Evolutionary conservation across 2,329 filamentous ascomycete genomes (phyloP).

Genomic region (Grosmannia clavigera): DNA sequence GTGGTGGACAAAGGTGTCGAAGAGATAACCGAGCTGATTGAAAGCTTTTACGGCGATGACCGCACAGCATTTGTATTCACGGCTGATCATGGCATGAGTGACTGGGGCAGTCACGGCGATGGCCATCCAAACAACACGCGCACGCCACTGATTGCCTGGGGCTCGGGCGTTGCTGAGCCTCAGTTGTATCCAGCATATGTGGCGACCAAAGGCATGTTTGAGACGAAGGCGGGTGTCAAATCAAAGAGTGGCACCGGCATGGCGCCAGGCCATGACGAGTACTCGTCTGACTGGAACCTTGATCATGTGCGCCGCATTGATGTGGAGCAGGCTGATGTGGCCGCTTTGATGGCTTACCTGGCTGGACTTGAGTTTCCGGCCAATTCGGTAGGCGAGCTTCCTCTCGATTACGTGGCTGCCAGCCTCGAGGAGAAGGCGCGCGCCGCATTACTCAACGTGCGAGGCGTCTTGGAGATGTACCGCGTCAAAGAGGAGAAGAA

Average conservation of each 20-base stretch:
- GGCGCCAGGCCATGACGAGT: constrained; percentile 78
- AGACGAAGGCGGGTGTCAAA: neutral
- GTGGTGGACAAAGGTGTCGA: constrained; percentile 83
- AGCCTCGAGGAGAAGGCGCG: constrained; percentile 65
- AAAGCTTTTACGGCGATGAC: constrained; percentile 72
- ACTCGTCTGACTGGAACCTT: constrained; percentile 80
- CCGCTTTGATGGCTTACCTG: constrained; percentile 89
- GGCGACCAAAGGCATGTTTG: neutral
- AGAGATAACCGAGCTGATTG: constrained; percentile 68
- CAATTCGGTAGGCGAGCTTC: constrained; percentile 90
- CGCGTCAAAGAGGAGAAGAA: constrained; percentile 84
- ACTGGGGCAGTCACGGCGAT: constrained; percentile 98
- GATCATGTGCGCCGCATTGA: constrained; percentile 75
- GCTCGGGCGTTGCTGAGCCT: constrained; percentile 75
- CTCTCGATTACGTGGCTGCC: constrained; percentile 68
- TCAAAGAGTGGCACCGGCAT: constrained; percentile 16
- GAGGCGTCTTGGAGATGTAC: constrained; percentile 90
- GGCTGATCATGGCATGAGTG: constrained; percentile 97
- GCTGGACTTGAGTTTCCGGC: constrained; percentile 81
- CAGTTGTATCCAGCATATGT: constrained; percentile 27
- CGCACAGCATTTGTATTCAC: constrained; percentile 95
- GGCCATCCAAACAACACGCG: constrained; percentile 95
- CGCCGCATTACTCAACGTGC: constrained; percentile 73
- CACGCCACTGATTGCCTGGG: constrained; percentile 87
- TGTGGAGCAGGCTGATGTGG: constrained; percentile 86